Evolutionary conservation across 176 grass and related monocot species (phyloP), one percentile per base, ranked within the genome.

Genomic region (Otatea glauca): DNA sequence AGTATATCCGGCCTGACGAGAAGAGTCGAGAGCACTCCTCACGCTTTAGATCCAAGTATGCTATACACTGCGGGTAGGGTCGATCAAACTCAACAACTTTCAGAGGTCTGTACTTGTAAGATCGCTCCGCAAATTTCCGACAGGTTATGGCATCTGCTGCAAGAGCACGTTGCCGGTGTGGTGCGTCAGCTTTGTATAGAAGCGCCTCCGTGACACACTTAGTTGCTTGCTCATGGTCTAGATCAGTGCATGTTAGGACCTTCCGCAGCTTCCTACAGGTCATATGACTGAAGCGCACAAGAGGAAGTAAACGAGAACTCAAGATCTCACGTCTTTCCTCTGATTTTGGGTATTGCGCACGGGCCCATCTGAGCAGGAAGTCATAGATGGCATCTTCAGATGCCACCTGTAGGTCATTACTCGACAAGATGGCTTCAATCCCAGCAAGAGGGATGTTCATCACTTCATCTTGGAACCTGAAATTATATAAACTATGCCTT

Each of bases 41-140:
- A 0, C 92, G 85, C 64, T 86, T 97, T 29, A 97, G 86, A 68
- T 97, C 94, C 81, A 94, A 83, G 88, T 92, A 97, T 53, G 88
- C 90, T 43, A 94, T 92, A 77, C 90, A 92, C 73, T 94, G 86
- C 12, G 92, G 92, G 73, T 86, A 89, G 15, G 92, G 94, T 35
- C 83, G 34, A 66, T 94, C 94, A 89, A 97, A 92, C 38, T 92
- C 88, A 4, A 94, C 92, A 5, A 97, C 94, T 83, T 97, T 94
- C 65, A 97, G 48, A 32, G 92, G 92, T n/a, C 92, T 91, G 32
- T 88, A 78, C 77, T 91, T 92, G 86, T 94, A 97, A 53, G 84
- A 84, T 27, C 92, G 72, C 70, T 94, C 88, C 20, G 69, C 51
- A 43, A 68, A 89, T 66, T 85, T 74, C 72, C 35, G 79, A 66